Evolutionary conservation across 306 rosid species (phyloP).

Genomic region (Cucurbita argyrosperma): DNA sequence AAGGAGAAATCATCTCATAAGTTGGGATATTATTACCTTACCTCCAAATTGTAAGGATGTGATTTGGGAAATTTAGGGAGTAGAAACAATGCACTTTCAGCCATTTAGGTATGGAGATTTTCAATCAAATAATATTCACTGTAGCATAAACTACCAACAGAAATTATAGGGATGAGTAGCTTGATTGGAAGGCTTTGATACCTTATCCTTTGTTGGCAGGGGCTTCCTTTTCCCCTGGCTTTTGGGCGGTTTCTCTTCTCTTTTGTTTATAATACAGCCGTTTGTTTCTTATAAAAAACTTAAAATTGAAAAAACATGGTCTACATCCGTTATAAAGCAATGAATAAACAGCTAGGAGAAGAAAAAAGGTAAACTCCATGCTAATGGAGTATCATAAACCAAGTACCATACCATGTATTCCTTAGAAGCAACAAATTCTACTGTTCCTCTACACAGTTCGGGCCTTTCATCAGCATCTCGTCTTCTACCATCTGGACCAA

Average conservation of each 20-base stretch:
- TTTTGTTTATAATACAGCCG: not conserved
- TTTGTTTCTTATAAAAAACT: not conserved
- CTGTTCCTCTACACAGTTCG: constrained; percentile 92
- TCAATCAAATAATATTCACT: too few relatives aligned
- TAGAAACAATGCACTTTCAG: too few relatives aligned
- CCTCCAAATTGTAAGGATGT: too few relatives aligned
- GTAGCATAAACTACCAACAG: too few relatives aligned
- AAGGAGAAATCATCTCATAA: too few relatives aligned
- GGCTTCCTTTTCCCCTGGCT: not conserved
- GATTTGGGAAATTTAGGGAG: too few relatives aligned
- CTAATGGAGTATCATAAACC: not conserved
- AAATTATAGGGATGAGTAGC: too few relatives aligned
- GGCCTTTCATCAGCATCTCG: constrained; percentile 97
- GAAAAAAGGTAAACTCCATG: not conserved
- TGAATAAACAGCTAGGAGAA: not conserved
- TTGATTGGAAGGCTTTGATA: not conserved
- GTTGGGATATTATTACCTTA: too few relatives aligned
- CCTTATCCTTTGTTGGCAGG: not conserved
- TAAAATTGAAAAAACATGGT: too few relatives aligned
- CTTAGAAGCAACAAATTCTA: constrained; percentile 89
- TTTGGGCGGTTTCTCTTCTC: not conserved
- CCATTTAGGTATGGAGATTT: too few relatives aligned
- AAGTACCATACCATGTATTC: constrained; percentile 98
- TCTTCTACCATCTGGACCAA: constrained; percentile 97
- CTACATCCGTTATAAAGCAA: not conserved